A percentile compares a stretch with the other conserved stretches of the same genome.
Evolutionary conservation across 768 basidiomycete genomes (phyloP).

Genomic region (Gloeopeniophorella convolvens): DNA sequence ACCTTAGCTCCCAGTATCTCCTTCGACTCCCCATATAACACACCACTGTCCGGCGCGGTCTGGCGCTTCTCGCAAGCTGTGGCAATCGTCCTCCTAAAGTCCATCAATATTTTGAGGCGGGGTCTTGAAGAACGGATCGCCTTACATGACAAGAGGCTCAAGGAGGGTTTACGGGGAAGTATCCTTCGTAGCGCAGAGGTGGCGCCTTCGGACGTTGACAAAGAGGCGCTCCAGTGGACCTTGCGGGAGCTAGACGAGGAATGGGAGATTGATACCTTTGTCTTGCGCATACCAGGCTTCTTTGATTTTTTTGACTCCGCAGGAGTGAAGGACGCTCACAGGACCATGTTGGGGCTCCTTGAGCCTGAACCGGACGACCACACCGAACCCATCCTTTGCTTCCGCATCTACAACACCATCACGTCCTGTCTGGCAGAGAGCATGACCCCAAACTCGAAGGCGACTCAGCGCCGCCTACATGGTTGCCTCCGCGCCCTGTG

Average conservation of each 20-base stretch:
- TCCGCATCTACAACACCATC: not conserved
- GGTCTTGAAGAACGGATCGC: not conserved
- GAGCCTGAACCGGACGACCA: not conserved
- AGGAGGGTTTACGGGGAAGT: not conserved
- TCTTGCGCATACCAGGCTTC: not conserved
- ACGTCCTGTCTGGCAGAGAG: not conserved
- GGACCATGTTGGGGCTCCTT: not conserved
- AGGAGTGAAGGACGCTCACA: not conserved
- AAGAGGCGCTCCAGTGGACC: not conserved
- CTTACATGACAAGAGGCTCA: not conserved
- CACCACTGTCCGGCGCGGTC: not conserved
- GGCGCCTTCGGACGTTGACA: not conserved
- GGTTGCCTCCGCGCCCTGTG: not conserved
- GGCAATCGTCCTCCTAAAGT: not conserved
- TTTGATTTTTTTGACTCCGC: not conserved
- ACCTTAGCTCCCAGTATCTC: not conserved
- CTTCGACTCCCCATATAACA: constrained; percentile 1
- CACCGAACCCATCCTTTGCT: not conserved
- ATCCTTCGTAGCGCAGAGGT: not conserved
- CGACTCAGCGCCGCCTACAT: not conserved
- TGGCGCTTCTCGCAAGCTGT: not conserved
- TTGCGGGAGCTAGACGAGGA: not conserved
- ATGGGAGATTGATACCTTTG: constrained; percentile 1
- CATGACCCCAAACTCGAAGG: not conserved
- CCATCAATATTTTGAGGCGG: not conserved